These are phyloP conservation scores for Calonectria henricotiae DNA, from an alignment of 2,329 filamentous ascomycete species.

Conservation along the genomic window DNA sequence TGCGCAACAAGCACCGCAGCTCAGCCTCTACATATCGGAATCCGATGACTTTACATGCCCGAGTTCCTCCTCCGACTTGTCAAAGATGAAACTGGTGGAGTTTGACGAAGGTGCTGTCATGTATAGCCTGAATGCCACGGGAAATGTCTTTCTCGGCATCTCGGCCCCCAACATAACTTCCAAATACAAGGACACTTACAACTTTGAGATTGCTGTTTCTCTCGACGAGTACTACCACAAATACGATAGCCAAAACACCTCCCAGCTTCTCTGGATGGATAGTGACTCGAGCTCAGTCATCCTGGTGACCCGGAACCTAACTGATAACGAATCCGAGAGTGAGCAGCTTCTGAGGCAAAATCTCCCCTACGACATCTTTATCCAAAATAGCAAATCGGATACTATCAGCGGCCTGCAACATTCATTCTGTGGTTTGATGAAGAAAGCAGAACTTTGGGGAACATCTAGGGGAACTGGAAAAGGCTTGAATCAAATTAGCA, in stretches of 20 bases:
- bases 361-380: slow-evolving; percentile 85
- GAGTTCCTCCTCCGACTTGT: slow-evolving; percentile 44
- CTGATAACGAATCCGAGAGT: slow-evolving; percentile 69
- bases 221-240: slow-evolving; percentile 84
- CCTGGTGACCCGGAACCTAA: slow-evolving; percentile 84
- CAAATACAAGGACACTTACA: slow-evolving; percentile 78
- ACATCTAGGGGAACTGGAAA: slow-evolving; percentile 67
- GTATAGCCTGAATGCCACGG: slow-evolving; percentile 73
- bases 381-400: slow-evolving; percentile 73
- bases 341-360: slow-evolving; percentile 68
- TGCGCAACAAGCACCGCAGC: slow-evolving; percentile 72
- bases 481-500: slow-evolving; percentile 66
- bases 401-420: slow-evolving; percentile 79
- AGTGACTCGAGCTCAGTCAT: slow-evolving; percentile 86
- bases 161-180: slow-evolving; percentile 77
- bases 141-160: slow-evolving; percentile 84
- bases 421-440: slow-evolving; percentile 87
- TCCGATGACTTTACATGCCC: slow-evolving; percentile 55
- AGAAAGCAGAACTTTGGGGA: slow-evolving; percentile 75
- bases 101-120: slow-evolving; percentile 82
- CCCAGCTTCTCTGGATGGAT: slow-evolving; percentile 85
- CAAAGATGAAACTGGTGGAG: slow-evolving; percentile 54
- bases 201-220: slow-evolving; percentile 86
- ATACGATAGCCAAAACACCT: slow-evolving; percentile 63
- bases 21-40: slow-evolving; percentile 85